Base-by-base conservation (phyloP, 768 basidiomycete species). In the Saitozyma podzolica region DNA sequence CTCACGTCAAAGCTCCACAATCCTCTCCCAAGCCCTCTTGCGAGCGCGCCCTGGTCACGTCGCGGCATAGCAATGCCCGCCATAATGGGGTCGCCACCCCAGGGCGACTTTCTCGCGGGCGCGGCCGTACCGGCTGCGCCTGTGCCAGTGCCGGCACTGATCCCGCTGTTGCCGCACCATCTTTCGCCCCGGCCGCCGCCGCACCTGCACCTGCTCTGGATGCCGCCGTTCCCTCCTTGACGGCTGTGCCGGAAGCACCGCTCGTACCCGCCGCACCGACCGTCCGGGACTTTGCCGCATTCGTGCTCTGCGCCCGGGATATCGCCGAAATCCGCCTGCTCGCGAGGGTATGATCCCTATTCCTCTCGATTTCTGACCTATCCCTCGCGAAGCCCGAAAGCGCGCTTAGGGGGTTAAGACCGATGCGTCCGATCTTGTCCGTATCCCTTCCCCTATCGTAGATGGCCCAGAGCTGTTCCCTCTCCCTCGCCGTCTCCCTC, bases 321-420 rank as follows among this genome's bases (percentile, higher is more conserved):
- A 70, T 63, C 20, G 74, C 74, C 6, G 62, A 39, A 13, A 76
- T 69, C 37, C 72, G 48, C 19, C 74, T 49, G 20, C 63, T 65
- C 29, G 72, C 72, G 37, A 76, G 56, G 6, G 73, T 43, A n/a
- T 73, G 50, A 63, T 76, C 74, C 20, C 74, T 50, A 57, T 76
- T 75, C 14, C 69, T 49, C 43, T 75, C 74, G 4, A 69, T 69
- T 54, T 75, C 74, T 3, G 59, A 64, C 45, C 59, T 58, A 14
- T 40, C 14, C 16, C 19, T 6, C 53, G 14, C 19, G 39, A 29
- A 10, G 17, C 17, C 13, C 39, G 19, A n/a, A n/a, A n/a, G n/a
- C n/a, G n/a, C n/a, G n/a, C n/a, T n/a, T n/a, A n/a, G n/a, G n/a
- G n/a, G n/a, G n/a, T n/a, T n/a, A n/a, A n/a, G n/a, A n/a, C n/a